Evolutionary conservation across 2,329 filamentous ascomycete genomes (phyloP), one percentile per base, ranked within the genome.

Genomic region (Coleophoma eucalyptorum): DNA sequence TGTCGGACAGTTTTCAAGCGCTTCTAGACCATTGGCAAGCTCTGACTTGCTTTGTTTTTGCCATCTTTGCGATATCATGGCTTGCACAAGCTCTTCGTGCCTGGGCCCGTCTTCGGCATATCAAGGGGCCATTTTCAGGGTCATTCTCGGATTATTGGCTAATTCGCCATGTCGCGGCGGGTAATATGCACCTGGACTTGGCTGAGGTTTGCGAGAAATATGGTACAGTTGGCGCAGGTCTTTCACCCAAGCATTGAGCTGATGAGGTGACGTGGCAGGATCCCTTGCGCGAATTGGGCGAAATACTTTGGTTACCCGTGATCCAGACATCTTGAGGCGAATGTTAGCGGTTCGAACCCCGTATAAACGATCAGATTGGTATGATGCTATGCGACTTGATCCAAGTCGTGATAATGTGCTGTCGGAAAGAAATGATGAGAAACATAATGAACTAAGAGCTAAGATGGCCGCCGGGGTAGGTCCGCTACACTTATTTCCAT

Each of bases 361-460:
- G 8, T 74, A 73, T 49, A 61, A 57, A 4, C 67, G 70, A 3
- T 66, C 66, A 0, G 55, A 54, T 1, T 79, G 75, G 69, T 80
- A 80, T 58, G 66, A 71, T 50, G 73, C 70, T 4, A 69, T 76
- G 50, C 71, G 73, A 13, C 69, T 85, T 53, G 74, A 83, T 51
- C 75, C 77, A 0, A 70, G 75, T n/a, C 67, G 72, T 21, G 75
- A 81, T 54, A 80, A 77, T 51, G 69, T 83, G 10, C 73, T 81
- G 35, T 78, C 74, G 0, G 67, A 72, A 43, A 69, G 72, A 43
- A 68, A 81, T 50, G 74, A 76, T 37, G 69, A 62, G 15, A 64
- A 68, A 19, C 79, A 76, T 61, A 63, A 62, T 31, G 59, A 62
- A 47, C 60, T 76, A 33, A 68, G 72, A 13, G 69, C 72, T 21